Percentiles rank a stretch among this genome's conserved stretches.
phyloP scores from a whole-genome alignment of 768 basidiomycete species.

The Dacryopinax primogenitus region DNA sequence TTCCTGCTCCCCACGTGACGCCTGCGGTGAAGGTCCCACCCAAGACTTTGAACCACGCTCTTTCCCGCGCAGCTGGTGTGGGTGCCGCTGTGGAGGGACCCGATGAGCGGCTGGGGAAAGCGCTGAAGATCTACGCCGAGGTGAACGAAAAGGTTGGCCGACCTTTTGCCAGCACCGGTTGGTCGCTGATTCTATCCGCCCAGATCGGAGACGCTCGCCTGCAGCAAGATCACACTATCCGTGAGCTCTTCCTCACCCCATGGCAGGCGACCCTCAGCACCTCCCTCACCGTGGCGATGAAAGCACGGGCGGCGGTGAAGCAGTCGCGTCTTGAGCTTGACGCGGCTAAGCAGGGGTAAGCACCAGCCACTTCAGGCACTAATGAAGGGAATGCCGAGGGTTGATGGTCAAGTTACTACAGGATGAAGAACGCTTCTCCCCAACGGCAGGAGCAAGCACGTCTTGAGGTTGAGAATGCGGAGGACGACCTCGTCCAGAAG shows the following conservation, averaged over 20 bases:
- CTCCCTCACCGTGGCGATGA: constrained; percentile 79
- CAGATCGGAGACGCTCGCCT: constrained; percentile 59
- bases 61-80: constrained; percentile 62
- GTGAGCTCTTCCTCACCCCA: constrained; percentile 53
- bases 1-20: constrained; percentile 58
- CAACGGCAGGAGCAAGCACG: constrained; percentile 81
- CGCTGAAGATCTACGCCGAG: constrained; percentile 61
- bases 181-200: neutral
- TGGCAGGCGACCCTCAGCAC: constrained; percentile 82
- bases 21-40: constrained; percentile 50
- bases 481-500: constrained; percentile 90
- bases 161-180: neutral
- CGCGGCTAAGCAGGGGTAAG: constrained; percentile 75
- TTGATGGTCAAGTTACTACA: constrained; percentile 24
- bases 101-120: constrained; percentile 61
- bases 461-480: constrained; percentile 30
- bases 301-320: constrained; percentile 73
- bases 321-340: constrained; percentile 77
- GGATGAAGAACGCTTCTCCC: constrained; percentile 64
- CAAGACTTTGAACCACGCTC: constrained; percentile 95
- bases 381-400: neutral
- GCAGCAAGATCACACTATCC: constrained; percentile 63
- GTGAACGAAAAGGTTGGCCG: constrained; percentile 59
- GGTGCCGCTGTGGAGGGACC: constrained; percentile 39
- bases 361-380: constrained; percentile 12